Evolutionary conservation across 805 yeast species (phyloP).

Genomic region (Candida oleophila): DNA sequence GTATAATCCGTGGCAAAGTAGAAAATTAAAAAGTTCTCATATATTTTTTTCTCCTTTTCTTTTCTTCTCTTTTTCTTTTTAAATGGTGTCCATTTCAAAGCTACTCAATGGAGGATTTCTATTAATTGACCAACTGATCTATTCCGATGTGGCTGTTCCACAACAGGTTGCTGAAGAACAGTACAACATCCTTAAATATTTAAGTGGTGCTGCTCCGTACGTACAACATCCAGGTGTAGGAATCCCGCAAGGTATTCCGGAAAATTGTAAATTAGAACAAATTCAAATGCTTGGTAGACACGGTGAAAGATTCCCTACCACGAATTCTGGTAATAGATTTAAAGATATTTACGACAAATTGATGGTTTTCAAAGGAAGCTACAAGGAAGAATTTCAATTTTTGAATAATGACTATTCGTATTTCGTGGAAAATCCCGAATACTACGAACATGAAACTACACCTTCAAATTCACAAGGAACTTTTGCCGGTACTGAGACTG

Average conservation of each 20-base stretch:
- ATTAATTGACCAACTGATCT: constrained; percentile 24
- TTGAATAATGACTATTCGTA: constrained; percentile 38
- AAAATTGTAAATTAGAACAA: constrained; percentile 56
- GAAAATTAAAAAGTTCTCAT: background rate
- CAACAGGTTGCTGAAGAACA: constrained; percentile 43
- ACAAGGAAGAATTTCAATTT: constrained; percentile 31
- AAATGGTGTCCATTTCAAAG: constrained; percentile 30
- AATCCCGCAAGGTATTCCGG: constrained; percentile 48
- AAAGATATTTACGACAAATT: constrained; percentile 27
- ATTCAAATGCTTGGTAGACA: constrained; percentile 74
- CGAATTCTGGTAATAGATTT: constrained; percentile 22
- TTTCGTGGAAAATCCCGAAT: constrained; percentile 15
- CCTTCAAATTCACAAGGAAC: constrained; percentile 19
- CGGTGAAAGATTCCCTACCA: constrained; percentile 65
- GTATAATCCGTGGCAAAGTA: background rate
- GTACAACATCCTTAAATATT: constrained; percentile 46
- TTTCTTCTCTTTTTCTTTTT: background rate
- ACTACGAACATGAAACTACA: constrained; percentile 23
- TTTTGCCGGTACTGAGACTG: constrained; percentile 20
- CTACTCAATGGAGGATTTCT: constrained; percentile 28
- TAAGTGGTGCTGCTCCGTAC: constrained; percentile 62
- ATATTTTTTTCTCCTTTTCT: background rate
- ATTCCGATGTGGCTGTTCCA: constrained; percentile 35
- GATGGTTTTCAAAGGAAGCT: constrained; percentile 30
- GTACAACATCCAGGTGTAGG: constrained; percentile 53